A percentile compares a stretch with the other conserved stretches of the same genome.
Evolutionary conservation across 1,284 basidiomycete genomes (phyloP).

Genomic region (Crepidotus sp.): DNA sequence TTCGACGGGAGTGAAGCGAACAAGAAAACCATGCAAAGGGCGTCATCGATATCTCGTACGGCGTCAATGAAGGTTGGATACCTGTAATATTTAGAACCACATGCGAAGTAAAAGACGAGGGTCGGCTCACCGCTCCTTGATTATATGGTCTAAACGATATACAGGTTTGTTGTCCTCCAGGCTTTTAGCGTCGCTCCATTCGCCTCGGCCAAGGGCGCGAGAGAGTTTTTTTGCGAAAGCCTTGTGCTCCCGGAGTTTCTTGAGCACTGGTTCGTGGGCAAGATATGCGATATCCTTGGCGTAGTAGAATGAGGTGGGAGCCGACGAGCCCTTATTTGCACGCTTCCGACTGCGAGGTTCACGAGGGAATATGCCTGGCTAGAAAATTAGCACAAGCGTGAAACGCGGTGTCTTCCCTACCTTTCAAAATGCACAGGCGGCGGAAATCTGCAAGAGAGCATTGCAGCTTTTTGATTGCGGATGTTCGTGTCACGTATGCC

Average conservation of each 20-base stretch:
- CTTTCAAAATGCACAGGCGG: conserved; percentile 95
- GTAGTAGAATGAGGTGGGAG: conserved; percentile 97
- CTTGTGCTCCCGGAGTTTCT: conserved; percentile 95
- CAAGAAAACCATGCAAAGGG: conserved; percentile 89
- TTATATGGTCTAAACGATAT: conserved; percentile 89
- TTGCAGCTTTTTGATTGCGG: conserved; percentile 89
- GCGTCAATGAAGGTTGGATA: conserved; percentile 98
- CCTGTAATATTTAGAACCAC: conserved; percentile 33
- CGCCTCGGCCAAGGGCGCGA: conserved; percentile 85
- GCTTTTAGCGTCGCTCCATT: conserved; percentile 94
- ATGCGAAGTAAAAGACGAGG: neutral
- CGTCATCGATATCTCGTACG: conserved; percentile 94
- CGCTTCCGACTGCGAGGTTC: conserved; percentile 90
- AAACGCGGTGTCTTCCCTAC: conserved; percentile 30
- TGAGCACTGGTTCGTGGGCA: conserved; percentile 94
- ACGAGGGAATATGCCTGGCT: conserved; percentile 91
- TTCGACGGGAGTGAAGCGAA: conserved; percentile 87
- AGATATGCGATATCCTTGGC: conserved; percentile 98
- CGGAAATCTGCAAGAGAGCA: conserved; percentile 97
- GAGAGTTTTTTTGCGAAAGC: conserved; percentile 97
- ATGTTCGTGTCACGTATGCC: conserved; percentile 88
- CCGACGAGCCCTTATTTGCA: conserved; percentile 96
- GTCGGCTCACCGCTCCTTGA: conserved; percentile 81
- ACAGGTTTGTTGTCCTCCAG: conserved; percentile 88
- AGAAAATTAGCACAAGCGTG: conserved; percentile 1